A percentile compares a stretch with the other conserved stretches of the same genome.
These are phyloP conservation scores for Solanum megistacrolobum DNA, from an alignment of 257 asterid species.

Conservation along the genomic window DNA sequence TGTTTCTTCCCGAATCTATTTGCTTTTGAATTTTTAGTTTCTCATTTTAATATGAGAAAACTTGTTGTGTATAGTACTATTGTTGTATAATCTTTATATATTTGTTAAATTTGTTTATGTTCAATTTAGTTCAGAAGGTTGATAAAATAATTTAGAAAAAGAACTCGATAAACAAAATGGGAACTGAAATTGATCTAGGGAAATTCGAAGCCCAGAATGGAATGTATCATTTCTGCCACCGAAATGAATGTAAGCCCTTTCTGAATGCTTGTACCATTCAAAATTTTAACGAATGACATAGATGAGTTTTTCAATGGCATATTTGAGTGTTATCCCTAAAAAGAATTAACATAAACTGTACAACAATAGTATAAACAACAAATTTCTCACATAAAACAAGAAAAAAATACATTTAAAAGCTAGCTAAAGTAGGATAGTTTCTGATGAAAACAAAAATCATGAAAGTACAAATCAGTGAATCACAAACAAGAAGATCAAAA, in stretches of 20 bases:
- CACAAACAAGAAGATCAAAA: background rate
- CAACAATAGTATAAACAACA: background rate
- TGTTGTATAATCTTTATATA: background rate
- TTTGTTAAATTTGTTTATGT: background rate
- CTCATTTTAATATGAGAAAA: background rate
- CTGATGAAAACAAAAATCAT: background rate
- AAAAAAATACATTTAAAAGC: background rate
- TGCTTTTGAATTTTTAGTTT: background rate
- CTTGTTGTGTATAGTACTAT: background rate
- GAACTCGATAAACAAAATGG: background rate
- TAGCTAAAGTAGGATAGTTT: background rate
- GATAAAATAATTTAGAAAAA: background rate
- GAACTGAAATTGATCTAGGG: background rate
- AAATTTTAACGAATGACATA: no score
- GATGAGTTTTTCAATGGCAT: no score
- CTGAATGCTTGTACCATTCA: no score
- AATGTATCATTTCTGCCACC: background rate
- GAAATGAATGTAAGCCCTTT: no score
- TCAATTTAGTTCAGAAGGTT: background rate
- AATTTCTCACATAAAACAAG: background rate
- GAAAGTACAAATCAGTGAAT: background rate
- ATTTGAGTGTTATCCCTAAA: no score
- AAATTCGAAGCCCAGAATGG: background rate
- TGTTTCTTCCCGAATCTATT: background rate
- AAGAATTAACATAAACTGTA: no score